A percentile compares a stretch with the other conserved stretches of the same genome.
Conservation (phyloP, 352 stramenopile genomes). For the Pelagophyceae sp. region DNA sequence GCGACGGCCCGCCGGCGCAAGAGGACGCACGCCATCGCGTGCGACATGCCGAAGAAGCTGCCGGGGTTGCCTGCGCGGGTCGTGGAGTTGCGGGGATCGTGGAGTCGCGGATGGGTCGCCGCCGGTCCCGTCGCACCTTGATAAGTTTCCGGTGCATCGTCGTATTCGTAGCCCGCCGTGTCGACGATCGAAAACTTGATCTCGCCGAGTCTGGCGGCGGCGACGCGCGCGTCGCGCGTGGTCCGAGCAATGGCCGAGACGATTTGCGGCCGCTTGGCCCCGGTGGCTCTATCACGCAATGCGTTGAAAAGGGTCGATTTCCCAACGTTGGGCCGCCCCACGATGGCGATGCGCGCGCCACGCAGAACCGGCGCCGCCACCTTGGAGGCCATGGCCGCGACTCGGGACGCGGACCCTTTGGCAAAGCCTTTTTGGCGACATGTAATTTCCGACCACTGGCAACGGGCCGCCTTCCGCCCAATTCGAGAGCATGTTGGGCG, state of each 20-base stretch:
- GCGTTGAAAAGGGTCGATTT: conserved; percentile 43
- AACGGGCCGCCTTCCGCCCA: too few relatives aligned
- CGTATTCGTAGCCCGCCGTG: conserved; percentile 33
- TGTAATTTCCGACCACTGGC: too few relatives aligned
- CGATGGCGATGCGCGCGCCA: conserved; percentile 26
- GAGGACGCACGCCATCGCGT: conserved; percentile 21
- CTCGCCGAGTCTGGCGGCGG: conserved; percentile 29
- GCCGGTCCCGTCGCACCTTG: too few relatives aligned
- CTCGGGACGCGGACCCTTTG: too few relatives aligned
- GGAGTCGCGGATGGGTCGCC: background rate
- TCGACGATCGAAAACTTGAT: conserved; percentile 33
- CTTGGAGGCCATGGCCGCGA: too few relatives aligned
- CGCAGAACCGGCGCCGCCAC: too few relatives aligned
- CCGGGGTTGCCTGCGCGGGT: background rate
- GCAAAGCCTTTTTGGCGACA: too few relatives aligned
- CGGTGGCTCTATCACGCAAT: conserved; percentile 11
- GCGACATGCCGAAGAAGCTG: background rate
- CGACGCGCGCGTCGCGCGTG: conserved; percentile 34
- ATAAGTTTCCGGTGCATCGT: too few relatives aligned
- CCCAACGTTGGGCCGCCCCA: conserved; percentile 41
- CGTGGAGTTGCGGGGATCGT: background rate
- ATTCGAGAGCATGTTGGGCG: background rate
- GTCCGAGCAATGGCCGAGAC: conserved; percentile 26
- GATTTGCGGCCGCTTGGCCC: conserved; percentile 23
- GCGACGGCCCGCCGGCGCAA: too few relatives aligned